phyloP scores from a whole-genome alignment of 345 rosid species.

The Bruguiera gymnorhiza region DNA sequence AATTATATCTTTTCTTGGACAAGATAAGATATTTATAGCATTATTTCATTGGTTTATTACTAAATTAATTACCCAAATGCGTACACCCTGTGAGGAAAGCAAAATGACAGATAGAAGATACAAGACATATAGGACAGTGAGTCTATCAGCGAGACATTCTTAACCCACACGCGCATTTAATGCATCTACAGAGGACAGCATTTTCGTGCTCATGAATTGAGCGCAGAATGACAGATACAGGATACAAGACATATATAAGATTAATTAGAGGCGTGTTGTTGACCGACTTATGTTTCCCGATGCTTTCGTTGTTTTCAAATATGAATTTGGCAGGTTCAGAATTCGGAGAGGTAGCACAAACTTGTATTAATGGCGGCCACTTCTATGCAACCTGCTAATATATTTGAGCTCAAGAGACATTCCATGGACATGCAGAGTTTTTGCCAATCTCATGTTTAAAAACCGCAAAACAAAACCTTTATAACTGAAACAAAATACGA shows the following conservation, averaged over 20 bases:
- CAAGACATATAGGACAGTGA: neutral
- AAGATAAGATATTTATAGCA: conserved; percentile 4
- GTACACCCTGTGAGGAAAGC: neutral
- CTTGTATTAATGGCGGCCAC: conserved; percentile 37
- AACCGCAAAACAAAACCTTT: conserved; percentile 12
- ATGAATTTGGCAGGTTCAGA: conserved; percentile 27
- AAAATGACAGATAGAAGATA: neutral
- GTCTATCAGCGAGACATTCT: neutral
- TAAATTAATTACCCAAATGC: conserved; percentile 8
- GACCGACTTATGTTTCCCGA: neutral
- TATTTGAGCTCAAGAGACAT: conserved; percentile 39
- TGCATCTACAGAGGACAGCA: neutral
- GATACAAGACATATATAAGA: too few species aligned
- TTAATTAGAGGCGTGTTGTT: neutral
- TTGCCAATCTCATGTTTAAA: conserved; percentile 19
- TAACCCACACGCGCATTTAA: conserved; percentile 1
- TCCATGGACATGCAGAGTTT: conserved; percentile 38
- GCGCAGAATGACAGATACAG: neutral
- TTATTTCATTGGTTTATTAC: conserved; percentile 4
- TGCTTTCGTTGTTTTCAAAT: conserved; percentile 14
- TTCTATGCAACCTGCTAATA: conserved; percentile 34
- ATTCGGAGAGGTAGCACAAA: conserved; percentile 27
- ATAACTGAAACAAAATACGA: conserved; percentile 13
- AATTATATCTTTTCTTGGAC: conserved; percentile 18
- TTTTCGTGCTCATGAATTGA: conserved; percentile 8